Evolutionary conservation across 129 eudicot species (phyloP), one percentile per base, ranked within the genome.

Genomic region (Ambrosia trifida): DNA sequence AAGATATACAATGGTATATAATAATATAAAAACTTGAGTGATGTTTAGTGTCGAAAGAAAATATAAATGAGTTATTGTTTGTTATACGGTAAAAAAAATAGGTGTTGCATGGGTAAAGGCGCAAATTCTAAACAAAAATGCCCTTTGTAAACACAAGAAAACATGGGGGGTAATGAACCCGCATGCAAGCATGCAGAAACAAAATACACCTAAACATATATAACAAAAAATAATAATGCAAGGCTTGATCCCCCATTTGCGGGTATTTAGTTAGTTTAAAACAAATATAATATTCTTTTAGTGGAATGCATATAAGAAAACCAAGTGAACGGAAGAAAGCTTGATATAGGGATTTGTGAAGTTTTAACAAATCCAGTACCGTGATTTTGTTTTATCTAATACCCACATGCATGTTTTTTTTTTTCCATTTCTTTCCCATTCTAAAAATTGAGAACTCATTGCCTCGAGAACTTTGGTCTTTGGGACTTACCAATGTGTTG

Each of bases 121-220:
- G 35, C 9, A 57, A 57, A 28, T 28, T 59, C 19, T 31, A 31
- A 12, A 11, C 13, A 14, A 31, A 59, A 30, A 30, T 59, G 14
- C 17, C 18, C 19, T 59, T 59, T 59, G 5, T 75, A 52, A 53
- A 66, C 72, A 75, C 76, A 74, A 65, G 52, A 44, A 59, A 60
- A 75, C 79, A 75, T 75, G 72, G 79, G 79, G 79, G 72, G 30
- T 66, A 75, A 53, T 65, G 79, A 75, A 75, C 79, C 68, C 79
- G 79, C 79, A 75, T 75, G 78, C 71, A 64, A 74, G 78, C 78
- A 74, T 74, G 79, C 73, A 75, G 67, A 75, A 66, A 66, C 68
- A 75, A 31, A 58, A 59, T 31, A 59, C 43, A 28, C n/a, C 41
- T 58, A 58, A 58, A 30, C 30, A 36, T 47, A 32, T 7, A 46